Evolutionary conservation across 768 basidiomycete genomes (phyloP), one percentile per base, ranked within the genome.

Genomic region (Xerocomellus chrysenteron): DNA sequence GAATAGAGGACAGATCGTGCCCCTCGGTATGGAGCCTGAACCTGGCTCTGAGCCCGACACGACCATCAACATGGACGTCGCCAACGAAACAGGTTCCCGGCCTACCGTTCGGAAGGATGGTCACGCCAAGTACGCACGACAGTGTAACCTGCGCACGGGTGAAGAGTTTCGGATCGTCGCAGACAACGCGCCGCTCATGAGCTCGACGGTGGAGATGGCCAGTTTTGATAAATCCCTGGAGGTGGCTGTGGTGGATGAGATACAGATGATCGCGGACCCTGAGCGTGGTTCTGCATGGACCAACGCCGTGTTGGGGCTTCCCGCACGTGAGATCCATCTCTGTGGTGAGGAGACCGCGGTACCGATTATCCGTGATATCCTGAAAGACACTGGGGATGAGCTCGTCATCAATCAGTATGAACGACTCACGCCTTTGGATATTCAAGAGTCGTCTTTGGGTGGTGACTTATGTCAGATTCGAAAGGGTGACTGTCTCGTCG

Each of bases 291-390:
- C 74, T 26, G 84, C 84, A 0, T 99, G 97, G 96, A 89, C 90
- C 10, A 66, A 69, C 13, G 94, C 94, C 0, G 80, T 99, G 2
- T 72, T 97, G 19, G 90, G 92, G 3, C 47, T 87, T 1, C 73
- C 79, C 52, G 94, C 94, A 2, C 76, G 79, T 28, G 95, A 98
- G 67, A 65, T 99, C 2, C 97, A 99, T 73, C 79, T 99, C 1
- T 98, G 97, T 66, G 97, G 97, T 5, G 97, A 99, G 70, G 94
- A 93, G 63, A 88, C 90, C 3, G 94, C 90, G 0, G 84, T 98
- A 11, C 88, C 88, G 0, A 71, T 98, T n/a, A 77, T 98, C 12
- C 65, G 81, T 67, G 73, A 76, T 8, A 72, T 98, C 53, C 75
- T 92, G n/a, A 76, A 78, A 42, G 79, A 85, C 41, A 87, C 90